Conservation (phyloP, 2,329 filamentous ascomycete species). For the Apiospora phragmitis region DNA sequence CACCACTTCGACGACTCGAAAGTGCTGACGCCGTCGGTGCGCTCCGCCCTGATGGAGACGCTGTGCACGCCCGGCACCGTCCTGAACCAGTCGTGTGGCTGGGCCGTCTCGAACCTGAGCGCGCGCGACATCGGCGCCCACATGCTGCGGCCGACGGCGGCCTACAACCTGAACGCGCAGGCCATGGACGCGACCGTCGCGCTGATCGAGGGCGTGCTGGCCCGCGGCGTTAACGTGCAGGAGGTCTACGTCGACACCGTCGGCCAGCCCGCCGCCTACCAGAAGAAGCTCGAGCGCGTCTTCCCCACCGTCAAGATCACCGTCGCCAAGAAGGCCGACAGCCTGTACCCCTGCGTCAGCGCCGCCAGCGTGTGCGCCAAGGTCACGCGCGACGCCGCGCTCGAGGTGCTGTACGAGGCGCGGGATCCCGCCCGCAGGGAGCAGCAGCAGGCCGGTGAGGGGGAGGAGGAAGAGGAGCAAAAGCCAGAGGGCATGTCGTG, state of each 20-base stretch:
- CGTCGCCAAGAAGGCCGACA: slow-evolving; percentile 90
- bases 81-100: slow-evolving; percentile 63
- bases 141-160: slow-evolving; percentile 67
- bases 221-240: slow-evolving; percentile 74
- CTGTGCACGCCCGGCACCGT: slow-evolving; percentile 65
- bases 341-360: slow-evolving; percentile 87
- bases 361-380: slow-evolving; percentile 95
- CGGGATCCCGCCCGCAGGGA: slow-evolving; percentile 35
- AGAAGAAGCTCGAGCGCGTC: slow-evolving; percentile 77
- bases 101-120: slow-evolving; percentile 79
- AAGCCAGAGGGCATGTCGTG: slow-evolving; percentile 54
- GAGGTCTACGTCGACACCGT: slow-evolving; percentile 97
- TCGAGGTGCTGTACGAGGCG: slow-evolving; percentile 73
- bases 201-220: slow-evolving; percentile 76
- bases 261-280: slow-evolving; percentile 79
- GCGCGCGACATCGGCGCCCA: slow-evolving; percentile 78
- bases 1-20: slow-evolving; percentile 97
- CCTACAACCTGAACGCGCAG: slow-evolving; percentile 94
- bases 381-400: slow-evolving; percentile 86
- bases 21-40: slow-evolving; percentile 78
- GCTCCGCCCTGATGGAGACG: slow-evolving; percentile 66
- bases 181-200: slow-evolving; percentile 89
- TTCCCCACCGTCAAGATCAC: slow-evolving; percentile 78
- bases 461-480: slow-evolving; percentile 29
- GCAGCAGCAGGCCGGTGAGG: slow-evolving; percentile 20